Conservation (phyloP, 2,329 filamentous ascomycete genomes). For the Talaromyces funiculosus region DNA sequence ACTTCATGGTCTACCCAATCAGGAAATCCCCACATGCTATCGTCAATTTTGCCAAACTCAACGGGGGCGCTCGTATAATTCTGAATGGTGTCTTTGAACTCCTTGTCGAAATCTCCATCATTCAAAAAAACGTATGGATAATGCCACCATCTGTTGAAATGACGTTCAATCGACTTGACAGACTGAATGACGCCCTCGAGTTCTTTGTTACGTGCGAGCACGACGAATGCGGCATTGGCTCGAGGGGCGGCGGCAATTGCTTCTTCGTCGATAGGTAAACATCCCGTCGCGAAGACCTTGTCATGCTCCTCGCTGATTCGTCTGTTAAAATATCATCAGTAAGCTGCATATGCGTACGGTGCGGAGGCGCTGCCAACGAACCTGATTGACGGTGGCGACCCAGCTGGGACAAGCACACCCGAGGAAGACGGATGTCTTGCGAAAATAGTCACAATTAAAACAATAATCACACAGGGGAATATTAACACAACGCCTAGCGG, state of each 20-base stretch:
- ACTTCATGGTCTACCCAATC: conserved; percentile 95
- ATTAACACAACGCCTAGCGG: conserved; percentile 87
- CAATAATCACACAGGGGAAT: conserved; percentile 85
- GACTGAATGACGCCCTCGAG: conserved; percentile 93
- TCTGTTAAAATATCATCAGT: conserved; percentile 44
- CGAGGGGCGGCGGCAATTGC: conserved; percentile 68
- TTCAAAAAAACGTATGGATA: conserved; percentile 99
- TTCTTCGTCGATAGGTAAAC: conserved; percentile 64
- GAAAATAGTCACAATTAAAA: conserved; percentile 85
- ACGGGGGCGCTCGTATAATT: conserved; percentile 86
- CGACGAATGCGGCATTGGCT: conserved; percentile 92
- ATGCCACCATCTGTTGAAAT: conserved; percentile 98
- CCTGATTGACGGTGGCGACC: conserved; percentile 84
- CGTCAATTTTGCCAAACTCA: conserved; percentile 90
- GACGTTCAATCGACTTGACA: conserved; percentile 93
- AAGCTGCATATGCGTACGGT: neutral
- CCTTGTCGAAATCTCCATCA: conserved; percentile 92
- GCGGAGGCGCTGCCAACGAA: conserved; percentile 42
- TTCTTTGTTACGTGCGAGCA: conserved; percentile 93
- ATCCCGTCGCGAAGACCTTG: conserved; percentile 91
- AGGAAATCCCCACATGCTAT: conserved; percentile 91
- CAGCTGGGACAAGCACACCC: conserved; percentile 79
- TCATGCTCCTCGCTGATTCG: conserved; percentile 97
- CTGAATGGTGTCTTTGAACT: conserved; percentile 78
- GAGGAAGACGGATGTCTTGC: conserved; percentile 79